Evolutionary conservation across 768 basidiomycete species (phyloP).

Genomic region (Leucogyrophana mollusca): DNA sequence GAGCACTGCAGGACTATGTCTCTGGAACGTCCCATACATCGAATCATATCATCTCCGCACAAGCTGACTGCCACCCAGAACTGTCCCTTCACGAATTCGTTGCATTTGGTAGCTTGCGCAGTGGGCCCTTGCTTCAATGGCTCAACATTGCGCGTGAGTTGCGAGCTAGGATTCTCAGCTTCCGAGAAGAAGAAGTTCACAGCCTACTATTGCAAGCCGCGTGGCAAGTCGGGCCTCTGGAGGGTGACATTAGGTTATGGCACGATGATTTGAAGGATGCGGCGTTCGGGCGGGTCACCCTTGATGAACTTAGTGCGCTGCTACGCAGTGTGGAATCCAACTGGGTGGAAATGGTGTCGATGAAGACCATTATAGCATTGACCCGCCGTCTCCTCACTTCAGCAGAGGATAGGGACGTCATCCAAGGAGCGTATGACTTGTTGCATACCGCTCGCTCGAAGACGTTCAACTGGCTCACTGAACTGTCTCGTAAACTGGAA

Average conservation of each 20-base stretch:
- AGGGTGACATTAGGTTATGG: slow-evolving; percentile 25
- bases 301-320: slow-evolving; percentile 29
- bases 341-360: slow-evolving; percentile 31
- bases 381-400: slow-evolving; percentile 32
- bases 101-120: slow-evolving; percentile 39
- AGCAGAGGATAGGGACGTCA: slow-evolving; percentile 7
- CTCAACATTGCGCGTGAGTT: slow-evolving; percentile 44
- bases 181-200: slow-evolving; percentile 36
- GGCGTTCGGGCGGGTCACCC: slow-evolving; percentile 30
- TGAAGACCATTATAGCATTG: slow-evolving; percentile 30
- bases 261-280: slow-evolving; percentile 32
- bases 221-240: slow-evolving; percentile 34
- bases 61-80: slow-evolving; percentile 33
- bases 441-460: slow-evolving; percentile 27
- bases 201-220: slow-evolving; percentile 38
- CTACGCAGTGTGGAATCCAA: slow-evolving; percentile 31
- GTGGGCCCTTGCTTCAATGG: slow-evolving; percentile 43
- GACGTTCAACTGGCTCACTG: slow-evolving; percentile 30
- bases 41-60: slow-evolving; percentile 38
- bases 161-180: slow-evolving; percentile 29
- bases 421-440: slow-evolving; percentile 15
- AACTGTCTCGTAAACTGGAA: slow-evolving; percentile 22
- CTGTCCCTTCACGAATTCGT: slow-evolving; percentile 40
- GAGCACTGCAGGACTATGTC: slow-evolving; percentile 30
- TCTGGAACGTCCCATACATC: slow-evolving; percentile 30